Evolutionary conservation across 2,329 filamentous ascomycete species (phyloP), one percentile per base, ranked within the genome.

Genomic region (Helicocarpus griseus): DNA sequence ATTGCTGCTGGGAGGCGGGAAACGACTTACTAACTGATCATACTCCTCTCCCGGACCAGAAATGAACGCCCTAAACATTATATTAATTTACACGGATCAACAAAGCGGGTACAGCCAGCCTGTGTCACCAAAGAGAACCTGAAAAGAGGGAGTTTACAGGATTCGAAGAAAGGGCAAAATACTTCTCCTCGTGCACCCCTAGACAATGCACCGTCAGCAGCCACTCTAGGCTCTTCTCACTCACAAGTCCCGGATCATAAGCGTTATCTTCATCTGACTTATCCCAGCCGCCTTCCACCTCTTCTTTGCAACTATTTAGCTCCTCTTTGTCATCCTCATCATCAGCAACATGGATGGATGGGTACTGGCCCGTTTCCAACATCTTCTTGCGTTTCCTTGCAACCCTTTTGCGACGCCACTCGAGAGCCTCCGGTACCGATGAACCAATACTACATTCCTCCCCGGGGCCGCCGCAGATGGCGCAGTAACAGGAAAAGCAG

Each of bases 221-320:
- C 48, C 48, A 50, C 13, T 31, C 38, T 7, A 43, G 14, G 26
- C 38, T 50, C 21, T 29, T 36, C 11, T 43, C 24, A 13, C 22
- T 50, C 17, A 50, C 48, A 24, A 50, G 35, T 7, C 43, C 48
- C 4, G 48, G 48, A 24, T 50, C 48, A 36, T 44, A 50, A 11
- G 31, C 17, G 22, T 19, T 19, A 14, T 41, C 38, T 21, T 50
- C 48, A 1, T 29, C 17, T 14, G 13, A 21, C 3, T 24, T 24
- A 26, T 17, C 21, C 36, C 28, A 47, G n/a, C 11, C 44, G 28
- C 31, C 29, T 28, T 36, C 17, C 5, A 19, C 14, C 13, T 35
- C 44, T 14, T 47, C 13, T 5, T 47, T 17, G 9, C 8, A 5
- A 14, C 17, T 21, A n/a, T 17, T 19, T 28, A 29, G 4, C 5